Base-by-base conservation (phyloP, 768 basidiomycete species). In the Mycena metata region DNA sequence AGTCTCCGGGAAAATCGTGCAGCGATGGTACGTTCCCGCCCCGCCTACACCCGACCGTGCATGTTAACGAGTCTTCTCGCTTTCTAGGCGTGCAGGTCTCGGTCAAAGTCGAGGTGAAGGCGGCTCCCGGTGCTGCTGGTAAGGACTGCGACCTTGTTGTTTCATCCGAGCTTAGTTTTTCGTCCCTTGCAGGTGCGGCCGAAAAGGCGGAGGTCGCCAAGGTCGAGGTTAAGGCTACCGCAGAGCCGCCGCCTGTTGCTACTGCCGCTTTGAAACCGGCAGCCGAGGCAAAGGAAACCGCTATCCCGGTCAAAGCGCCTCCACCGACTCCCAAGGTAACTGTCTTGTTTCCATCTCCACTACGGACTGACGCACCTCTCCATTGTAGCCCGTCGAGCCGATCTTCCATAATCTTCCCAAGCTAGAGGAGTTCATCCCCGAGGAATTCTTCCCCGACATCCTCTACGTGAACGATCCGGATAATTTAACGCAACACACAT, bases 391-490 rank as follows among this genome's bases (percentile, higher is more conserved):
- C 11, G 15, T 8, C n/a, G 5, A 54, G 15, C 66, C 60, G 36
- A 15, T 36, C 19, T 67, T 61, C 54, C 45, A 61, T 42, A 24
- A 50, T 36, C 67, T 63, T 19, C 67, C 67, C 12, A 72, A 63
- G 26, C 60, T 72, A 3, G 71, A 66, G 24, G 71, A 72, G 42
- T 65, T 65, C 17, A 72, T 72, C 24, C 60, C 71, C 7, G 60
- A 61, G 11, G 64, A 61, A 24, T 67, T 65, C 49, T 67, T 72
- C 47, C 71, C 71, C 23, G 67, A 69, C 60, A 72, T 72, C 45
- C 62, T 72, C 47, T 65, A 65, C 56, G 68, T 69, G 16, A 69
- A 72, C 49, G 71, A 72, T 45, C 67, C 67, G 12, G 60, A 65
- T 21, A 10, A 65, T 11, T 46, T 3, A 30, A 68, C 60, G 10